Base-by-base conservation (phyloP, 345 rosid genomes). In the Gossypium herbaceum region DNA sequence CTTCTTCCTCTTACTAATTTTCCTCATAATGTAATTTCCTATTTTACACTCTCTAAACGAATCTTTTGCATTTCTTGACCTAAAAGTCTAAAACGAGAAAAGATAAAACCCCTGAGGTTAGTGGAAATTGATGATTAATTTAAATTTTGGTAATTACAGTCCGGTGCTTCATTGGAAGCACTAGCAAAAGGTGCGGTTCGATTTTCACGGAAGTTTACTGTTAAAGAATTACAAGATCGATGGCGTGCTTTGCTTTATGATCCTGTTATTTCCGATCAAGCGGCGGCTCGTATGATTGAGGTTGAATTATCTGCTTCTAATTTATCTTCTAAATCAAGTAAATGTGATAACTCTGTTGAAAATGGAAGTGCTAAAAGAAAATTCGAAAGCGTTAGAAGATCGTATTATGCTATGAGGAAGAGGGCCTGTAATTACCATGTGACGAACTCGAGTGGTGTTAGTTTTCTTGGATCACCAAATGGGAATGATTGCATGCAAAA, bases 101-200 rank as follows among this genome's bases (percentile, higher is more conserved):
- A 1, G 22, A 20, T 22, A 45, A 67, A 68, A 48, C 72, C 78
- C 78, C 78, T 75, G 34, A 34, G 27, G 29, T 70, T 5, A 29
- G 48, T 70, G 47, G 25, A 3, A 13, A 51, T 69, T 17, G 0
- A 52, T 54, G n/a, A 39, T 74, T 51, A 73, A 65, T 73, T 19
- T 3, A 2, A 64, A 9, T 47, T 57, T 75, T 56, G 47, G 73
- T 70, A 45, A 73, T 84, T 84, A 54, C 82, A 96, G 99, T 89
- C 90, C 15, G 99, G 99, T 68, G 99, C 98, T 82, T 96, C 95
- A 75, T 90, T 96, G 88, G 98, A 96, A 84, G 85, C 98, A 13
- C 92, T 96, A 80, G 99, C 98, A 60, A 96, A 90, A 85, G 98
- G 98, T 24, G 98, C 97, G 10, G 97, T 96, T 76, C 85, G 75